Base-by-base conservation (phyloP, 1,284 basidiomycete genomes). In the Phellopilus nigrolimitatus region DNA sequence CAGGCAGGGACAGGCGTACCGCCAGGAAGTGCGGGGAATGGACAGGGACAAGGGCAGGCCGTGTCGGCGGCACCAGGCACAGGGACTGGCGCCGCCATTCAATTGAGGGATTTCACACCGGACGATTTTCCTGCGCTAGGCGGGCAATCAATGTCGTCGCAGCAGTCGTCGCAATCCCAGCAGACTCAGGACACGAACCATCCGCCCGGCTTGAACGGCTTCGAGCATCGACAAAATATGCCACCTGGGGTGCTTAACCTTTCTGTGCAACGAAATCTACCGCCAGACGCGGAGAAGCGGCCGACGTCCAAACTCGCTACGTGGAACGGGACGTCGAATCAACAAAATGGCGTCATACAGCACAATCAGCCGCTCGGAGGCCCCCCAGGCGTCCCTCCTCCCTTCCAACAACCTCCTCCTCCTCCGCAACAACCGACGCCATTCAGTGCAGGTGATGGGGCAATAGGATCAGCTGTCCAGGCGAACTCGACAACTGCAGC, bases 121-220 rank as follows among this genome's bases (percentile, higher is more conserved):
- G 88, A 90, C 60, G 87, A 90, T 67, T 90, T 90, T 64, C 87
- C 87, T 39, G 88, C 87, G n/a, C 69, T 90, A 22, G 83, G 88
- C 22, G 84, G 83, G 34, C 78, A 79, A 47, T 58, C 51, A 13
- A 59, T 67, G 27, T 57, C 65, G 19, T 59, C 66, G 22, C 66
- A 61, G 44, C 69, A 70, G 42, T 72, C 72, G 51, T 62, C 66
- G 45, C 71, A 60, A 64, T 61, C 66, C 56, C 57, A 66, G 61
- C 64, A 63, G 50, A 39, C 49, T 6, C 58, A 62, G 44, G 66
- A 71, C 15, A 58, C 43, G 12, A 51, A 63, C 10, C 83, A 86
- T 66, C 84, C 84, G 24, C 82, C 84, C n/a, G 84, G 83, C 19
- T 66, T 88, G 42, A 86, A 86, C 61, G 84, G 84, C 15, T 84